Conservation (phyloP, 1,139 yeast genomes). For the Taiozyma sp. region DNA sequence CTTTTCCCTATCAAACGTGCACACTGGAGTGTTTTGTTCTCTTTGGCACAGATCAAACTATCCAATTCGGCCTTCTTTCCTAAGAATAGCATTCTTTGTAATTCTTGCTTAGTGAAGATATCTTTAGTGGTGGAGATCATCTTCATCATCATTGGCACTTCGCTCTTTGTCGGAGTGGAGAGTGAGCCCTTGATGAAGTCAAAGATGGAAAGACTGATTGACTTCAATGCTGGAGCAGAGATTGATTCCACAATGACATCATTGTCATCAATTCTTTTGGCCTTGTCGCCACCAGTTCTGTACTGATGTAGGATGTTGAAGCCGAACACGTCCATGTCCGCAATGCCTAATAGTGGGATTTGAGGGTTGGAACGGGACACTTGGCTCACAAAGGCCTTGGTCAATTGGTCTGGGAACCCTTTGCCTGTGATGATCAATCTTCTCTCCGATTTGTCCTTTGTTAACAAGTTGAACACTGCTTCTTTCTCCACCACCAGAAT, state of each 20-base stretch:
- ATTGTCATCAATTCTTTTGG: background rate
- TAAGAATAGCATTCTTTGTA: slow-evolving; percentile 50
- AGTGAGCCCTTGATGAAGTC: background rate
- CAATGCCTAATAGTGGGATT: slow-evolving; percentile 43
- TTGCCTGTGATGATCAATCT: slow-evolving; percentile 52
- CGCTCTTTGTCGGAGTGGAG: background rate
- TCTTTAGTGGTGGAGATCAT: slow-evolving; percentile 5
- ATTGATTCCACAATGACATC: background rate
- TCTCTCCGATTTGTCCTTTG: slow-evolving; percentile 18
- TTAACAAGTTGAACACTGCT: slow-evolving; percentile 38
- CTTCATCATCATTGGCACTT: background rate
- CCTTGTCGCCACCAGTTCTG: slow-evolving; percentile 20
- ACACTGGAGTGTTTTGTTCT: background rate
- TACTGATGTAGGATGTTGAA: slow-evolving; percentile 50
- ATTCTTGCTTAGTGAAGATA: slow-evolving; percentile 35
- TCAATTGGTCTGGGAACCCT: slow-evolving; percentile 70
- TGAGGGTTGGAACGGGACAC: slow-evolving; percentile 42
- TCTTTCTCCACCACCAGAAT: slow-evolving; percentile 68
- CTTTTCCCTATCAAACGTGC: background rate
- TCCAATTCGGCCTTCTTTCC: slow-evolving; percentile 61
- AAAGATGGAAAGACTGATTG: background rate
- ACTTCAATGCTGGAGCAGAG: slow-evolving; percentile 5
- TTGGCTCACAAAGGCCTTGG: slow-evolving; percentile 52
- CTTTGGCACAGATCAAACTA: slow-evolving; percentile 6
- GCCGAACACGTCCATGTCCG: slow-evolving; percentile 71